Conservation (phyloP, 2,329 filamentous ascomycete species). For the Talaromyces sp. region DNA sequence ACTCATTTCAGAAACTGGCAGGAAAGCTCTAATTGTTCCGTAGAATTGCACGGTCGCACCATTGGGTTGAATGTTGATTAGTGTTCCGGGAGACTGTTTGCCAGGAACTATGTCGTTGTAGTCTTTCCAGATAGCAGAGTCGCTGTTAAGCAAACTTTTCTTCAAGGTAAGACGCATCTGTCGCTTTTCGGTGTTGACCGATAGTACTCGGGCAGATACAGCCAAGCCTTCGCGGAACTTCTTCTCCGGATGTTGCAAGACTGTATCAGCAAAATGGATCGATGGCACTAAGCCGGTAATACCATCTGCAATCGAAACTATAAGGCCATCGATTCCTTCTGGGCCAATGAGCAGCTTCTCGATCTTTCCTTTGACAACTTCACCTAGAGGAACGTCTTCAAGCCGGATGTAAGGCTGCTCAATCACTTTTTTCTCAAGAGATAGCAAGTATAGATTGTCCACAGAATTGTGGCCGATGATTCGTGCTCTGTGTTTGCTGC, state of each 20-base stretch:
- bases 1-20: slow-evolving; percentile 96
- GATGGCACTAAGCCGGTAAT: slow-evolving; percentile 86
- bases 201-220: slow-evolving; percentile 81
- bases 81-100: slow-evolving; percentile 77
- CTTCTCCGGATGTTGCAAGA: slow-evolving; percentile 87
- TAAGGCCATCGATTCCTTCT: slow-evolving; percentile 72
- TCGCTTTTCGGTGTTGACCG: slow-evolving; percentile 68
- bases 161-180: slow-evolving; percentile 86
- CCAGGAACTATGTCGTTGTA: slow-evolving; percentile 72
- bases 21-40: slow-evolving; percentile 73
- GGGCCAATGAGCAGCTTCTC: slow-evolving; percentile 78
- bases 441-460: slow-evolving; percentile 81
- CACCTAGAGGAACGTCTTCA: slow-evolving; percentile 80
- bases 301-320: slow-evolving; percentile 79
- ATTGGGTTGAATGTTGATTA: slow-evolving; percentile 71
- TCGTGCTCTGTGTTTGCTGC: slow-evolving; percentile 73
- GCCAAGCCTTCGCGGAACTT: slow-evolving; percentile 86
- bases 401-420: slow-evolving; percentile 87
- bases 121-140: slow-evolving; percentile 70
- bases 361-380: slow-evolving; percentile 74
- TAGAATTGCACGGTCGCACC: slow-evolving; percentile 95
- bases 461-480: slow-evolving; percentile 82
- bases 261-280: slow-evolving; percentile 82
- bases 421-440: slow-evolving; percentile 75
- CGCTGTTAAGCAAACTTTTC: slow-evolving; percentile 89